A percentile compares a stretch with the other conserved stretches of the same genome.
Evolutionary conservation across 345 rosid species (phyloP).

Genomic region (Pistacia vera): DNA sequence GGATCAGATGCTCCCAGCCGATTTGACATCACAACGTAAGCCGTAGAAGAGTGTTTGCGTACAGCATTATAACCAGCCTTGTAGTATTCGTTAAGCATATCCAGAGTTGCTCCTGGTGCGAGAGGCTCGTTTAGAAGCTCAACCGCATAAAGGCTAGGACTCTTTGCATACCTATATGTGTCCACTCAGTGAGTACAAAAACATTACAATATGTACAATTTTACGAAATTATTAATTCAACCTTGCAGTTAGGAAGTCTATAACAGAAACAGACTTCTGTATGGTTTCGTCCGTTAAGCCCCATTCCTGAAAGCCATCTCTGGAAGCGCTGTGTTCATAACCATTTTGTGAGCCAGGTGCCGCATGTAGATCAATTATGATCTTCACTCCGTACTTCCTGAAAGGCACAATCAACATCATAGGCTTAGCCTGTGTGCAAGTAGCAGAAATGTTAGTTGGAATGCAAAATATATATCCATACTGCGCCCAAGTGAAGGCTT

Average conservation of each 20-base stretch:
- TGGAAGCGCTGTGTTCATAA: slow-evolving; percentile 48
- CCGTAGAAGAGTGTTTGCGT: slow-evolving; percentile 46
- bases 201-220: not conserved
- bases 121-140: slow-evolving; percentile 67
- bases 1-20: slow-evolving; percentile 42
- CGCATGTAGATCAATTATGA: slow-evolving; percentile 61
- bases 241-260: slow-evolving; percentile 59
- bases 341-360: slow-evolving; percentile 75
- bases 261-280: slow-evolving; percentile 45
- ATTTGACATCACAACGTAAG: slow-evolving; percentile 59
- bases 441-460: not conserved
- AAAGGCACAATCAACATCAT: not conserved
- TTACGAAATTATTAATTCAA: not conserved
- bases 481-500: slow-evolving; percentile 67
- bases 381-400: slow-evolving; percentile 51
- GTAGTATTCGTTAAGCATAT: slow-evolving; percentile 41
- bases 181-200: too few relatives aligned
- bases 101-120: slow-evolving; percentile 48
- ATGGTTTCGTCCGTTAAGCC: slow-evolving; percentile 49
- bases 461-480: slow-evolving; percentile 15
- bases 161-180: slow-evolving; percentile 43
- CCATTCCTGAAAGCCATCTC: slow-evolving; percentile 70
- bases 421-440: not conserved
- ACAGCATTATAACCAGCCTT: slow-evolving; percentile 54
- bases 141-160: slow-evolving; percentile 52